A percentile compares a stretch with the other conserved stretches of the same genome.
Conservation (phyloP, 352 stramenopile genomes). For the Globisporangium recalcitrans region DNA sequence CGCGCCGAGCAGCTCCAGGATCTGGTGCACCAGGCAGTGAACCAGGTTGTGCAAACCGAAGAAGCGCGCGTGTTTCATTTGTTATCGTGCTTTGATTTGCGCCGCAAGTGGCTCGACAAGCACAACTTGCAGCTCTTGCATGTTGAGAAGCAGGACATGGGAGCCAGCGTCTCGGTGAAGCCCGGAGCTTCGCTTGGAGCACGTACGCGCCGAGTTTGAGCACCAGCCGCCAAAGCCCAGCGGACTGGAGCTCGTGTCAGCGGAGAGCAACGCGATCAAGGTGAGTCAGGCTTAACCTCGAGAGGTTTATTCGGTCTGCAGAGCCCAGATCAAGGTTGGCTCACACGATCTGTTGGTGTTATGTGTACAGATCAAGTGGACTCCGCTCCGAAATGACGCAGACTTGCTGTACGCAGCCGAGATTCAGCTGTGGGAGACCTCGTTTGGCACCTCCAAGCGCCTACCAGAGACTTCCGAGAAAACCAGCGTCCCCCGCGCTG, state of each 20-base stretch:
- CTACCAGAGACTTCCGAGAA: not conserved
- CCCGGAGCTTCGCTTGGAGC: conserved; percentile 15
- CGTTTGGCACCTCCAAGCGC: not conserved
- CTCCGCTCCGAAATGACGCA: conserved; percentile 13
- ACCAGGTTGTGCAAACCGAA: conserved; percentile 21
- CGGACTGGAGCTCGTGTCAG: conserved; percentile 14
- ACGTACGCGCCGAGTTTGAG: conserved; percentile 12
- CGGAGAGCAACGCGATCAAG: conserved; percentile 26
- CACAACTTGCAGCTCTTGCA: conserved; percentile 5
- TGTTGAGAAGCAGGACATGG: not conserved
- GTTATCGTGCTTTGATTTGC: conserved; percentile 22
- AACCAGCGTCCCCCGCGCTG: too few relatives aligned
- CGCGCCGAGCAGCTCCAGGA: conserved; percentile 20
- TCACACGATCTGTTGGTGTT: not conserved
- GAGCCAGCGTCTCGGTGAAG: too few relatives aligned
- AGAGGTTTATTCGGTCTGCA: too few relatives aligned
- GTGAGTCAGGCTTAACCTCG: conserved; percentile 8
- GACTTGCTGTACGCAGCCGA: conserved; percentile 30
- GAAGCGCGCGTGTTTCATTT: conserved; percentile 23
- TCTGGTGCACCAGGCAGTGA: conserved; percentile 20
- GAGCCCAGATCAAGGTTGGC: too few relatives aligned
- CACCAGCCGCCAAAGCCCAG: conserved; percentile 20
- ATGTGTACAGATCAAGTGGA: conserved; percentile 27
- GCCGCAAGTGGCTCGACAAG: conserved; percentile 21
- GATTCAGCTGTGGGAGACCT: conserved; percentile 19